These are phyloP conservation scores for Albifimbria verrucaria DNA, from an alignment of 2,329 filamentous ascomycete species.

Conservation along the genomic window DNA sequence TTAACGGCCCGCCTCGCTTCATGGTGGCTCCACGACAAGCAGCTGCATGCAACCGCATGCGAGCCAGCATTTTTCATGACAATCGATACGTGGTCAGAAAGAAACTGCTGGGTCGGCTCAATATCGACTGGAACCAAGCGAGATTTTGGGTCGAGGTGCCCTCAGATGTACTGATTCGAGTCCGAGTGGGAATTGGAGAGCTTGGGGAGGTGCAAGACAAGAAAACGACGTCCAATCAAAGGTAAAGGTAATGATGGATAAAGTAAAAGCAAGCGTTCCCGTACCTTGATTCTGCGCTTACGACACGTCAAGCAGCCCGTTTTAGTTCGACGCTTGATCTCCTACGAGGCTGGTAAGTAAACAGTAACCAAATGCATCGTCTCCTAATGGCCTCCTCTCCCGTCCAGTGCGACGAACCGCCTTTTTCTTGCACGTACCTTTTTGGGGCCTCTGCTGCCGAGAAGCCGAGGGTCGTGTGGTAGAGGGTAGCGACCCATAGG, in stretches of 20 bases:
- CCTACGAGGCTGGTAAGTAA: conserved; percentile 35
- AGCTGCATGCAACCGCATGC: conserved; percentile 9
- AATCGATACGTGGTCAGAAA: not conserved
- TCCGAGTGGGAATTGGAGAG: too few relatives aligned
- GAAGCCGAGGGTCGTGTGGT: conserved; percentile 45
- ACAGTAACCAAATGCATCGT: too few relatives aligned
- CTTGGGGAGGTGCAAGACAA: not conserved
- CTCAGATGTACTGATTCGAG: too few relatives aligned
- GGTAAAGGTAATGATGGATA: conserved; percentile 3
- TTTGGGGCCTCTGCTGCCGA: conserved; percentile 50
- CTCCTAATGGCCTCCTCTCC: conserved; percentile 7
- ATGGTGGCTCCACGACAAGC: conserved; percentile 14
- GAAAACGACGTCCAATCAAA: not conserved
- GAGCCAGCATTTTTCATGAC: conserved; percentile 4
- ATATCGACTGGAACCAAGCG: too few relatives aligned
- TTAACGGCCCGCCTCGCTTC: conserved; percentile 14
- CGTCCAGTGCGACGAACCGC: not conserved
- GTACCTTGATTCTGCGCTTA: conserved; percentile 60
- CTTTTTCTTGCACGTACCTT: conserved; percentile 43
- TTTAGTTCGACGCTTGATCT: conserved; percentile 61
- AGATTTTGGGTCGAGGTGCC: too few relatives aligned
- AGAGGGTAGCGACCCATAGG: conserved; percentile 43
- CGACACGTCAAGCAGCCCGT: conserved; percentile 62
- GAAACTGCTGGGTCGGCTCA: too few relatives aligned
- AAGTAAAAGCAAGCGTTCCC: conserved; percentile 23